These are phyloP conservation scores for Aspergillus sp. DNA, from an alignment of 2,329 filamentous ascomycete genomes.

Conservation along the genomic window DNA sequence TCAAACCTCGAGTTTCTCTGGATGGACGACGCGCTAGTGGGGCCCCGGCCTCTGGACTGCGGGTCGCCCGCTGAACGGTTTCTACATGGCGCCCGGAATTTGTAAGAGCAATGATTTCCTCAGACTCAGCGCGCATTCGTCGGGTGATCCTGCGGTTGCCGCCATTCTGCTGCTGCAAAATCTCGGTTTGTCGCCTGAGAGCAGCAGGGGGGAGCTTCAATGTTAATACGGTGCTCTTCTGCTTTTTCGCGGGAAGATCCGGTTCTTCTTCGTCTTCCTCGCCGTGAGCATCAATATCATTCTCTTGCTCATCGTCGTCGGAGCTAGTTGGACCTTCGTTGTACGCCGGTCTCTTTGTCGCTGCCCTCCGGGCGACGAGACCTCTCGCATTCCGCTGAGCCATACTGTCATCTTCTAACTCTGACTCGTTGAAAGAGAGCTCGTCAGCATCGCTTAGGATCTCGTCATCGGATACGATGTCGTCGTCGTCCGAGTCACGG, in stretches of 20 bases:
- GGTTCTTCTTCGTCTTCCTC: conserved; percentile 18
- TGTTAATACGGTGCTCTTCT: conserved; percentile 21
- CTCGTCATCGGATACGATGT: conserved; percentile 34
- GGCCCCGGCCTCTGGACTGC: conserved; percentile 41
- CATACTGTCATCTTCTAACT: conserved; percentile 34
- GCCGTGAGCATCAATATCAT: conserved; percentile 8
- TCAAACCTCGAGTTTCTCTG: conserved; percentile 34
- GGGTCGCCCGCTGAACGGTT: conserved; percentile 48
- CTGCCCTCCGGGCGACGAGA: conserved; percentile 49
- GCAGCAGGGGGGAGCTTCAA: conserved; percentile 22
- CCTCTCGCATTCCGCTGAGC: conserved; percentile 53
- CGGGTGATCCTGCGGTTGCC: conserved; percentile 50
- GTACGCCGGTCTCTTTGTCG: conserved; percentile 50
- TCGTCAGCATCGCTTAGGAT: conserved; percentile 36
- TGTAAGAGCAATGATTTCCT: conserved; percentile 51
- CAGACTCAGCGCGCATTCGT: conserved; percentile 51
- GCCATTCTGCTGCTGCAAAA: conserved; percentile 1
- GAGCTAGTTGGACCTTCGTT: conserved; percentile 47
- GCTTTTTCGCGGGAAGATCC: conserved; percentile 12
- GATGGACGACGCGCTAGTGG: conserved; percentile 15
- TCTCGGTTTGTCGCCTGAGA: conserved; percentile 19
- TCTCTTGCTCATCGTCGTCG: conserved; percentile 25
- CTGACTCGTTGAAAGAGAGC: conserved; percentile 39
- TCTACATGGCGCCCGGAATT: conserved; percentile 53
- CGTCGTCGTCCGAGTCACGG: conserved; percentile 43